Conservation (phyloP, 1,284 basidiomycete genomes). For the Pseudozyma flocculosa region DNA sequence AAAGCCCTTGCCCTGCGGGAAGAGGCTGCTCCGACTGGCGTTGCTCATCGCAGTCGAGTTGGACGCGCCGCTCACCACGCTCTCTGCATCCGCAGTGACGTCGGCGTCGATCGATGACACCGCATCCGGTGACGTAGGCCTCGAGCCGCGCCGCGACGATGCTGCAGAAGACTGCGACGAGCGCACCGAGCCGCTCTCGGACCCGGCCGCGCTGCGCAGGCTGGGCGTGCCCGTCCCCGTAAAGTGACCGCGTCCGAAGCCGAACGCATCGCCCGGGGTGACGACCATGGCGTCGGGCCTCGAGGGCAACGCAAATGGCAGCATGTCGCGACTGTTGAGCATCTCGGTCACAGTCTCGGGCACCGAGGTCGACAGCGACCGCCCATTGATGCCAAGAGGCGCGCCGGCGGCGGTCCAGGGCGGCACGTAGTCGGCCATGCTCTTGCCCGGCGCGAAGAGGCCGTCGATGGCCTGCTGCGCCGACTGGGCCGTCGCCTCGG, state of each 20-base stretch:
- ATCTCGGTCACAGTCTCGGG: not conserved
- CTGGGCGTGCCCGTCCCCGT: conserved; percentile 45
- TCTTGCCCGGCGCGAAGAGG: conserved; percentile 40
- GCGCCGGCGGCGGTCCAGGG: conserved; percentile 37
- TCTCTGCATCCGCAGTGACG: conserved; percentile 4
- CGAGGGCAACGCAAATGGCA: conserved; percentile 79
- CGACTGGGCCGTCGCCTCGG: conserved; percentile 19
- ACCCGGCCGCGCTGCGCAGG: conserved; percentile 21
- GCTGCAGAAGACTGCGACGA: conserved; percentile 12
- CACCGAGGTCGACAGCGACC: conserved; percentile 3
- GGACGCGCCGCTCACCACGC: conserved; percentile 12
- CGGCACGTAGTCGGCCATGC: conserved; percentile 46
- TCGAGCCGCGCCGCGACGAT: not conserved
- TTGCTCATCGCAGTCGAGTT: conserved; percentile 12
- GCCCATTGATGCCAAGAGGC: conserved; percentile 17
- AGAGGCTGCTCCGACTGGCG: conserved; percentile 28
- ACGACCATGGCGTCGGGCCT: conserved; percentile 76
- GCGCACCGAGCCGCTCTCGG: conserved; percentile 7
- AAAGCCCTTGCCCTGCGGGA: conserved; percentile 43
- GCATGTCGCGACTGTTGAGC: conserved; percentile 86
- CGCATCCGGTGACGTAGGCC: not conserved
- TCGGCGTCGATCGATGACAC: not conserved
- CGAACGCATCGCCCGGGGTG: conserved; percentile 61
- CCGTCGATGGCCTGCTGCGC: conserved; percentile 42
- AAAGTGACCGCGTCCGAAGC: conserved; percentile 49